phyloP scores from a whole-genome alignment of 1,284 basidiomycete genomes.

The Pulveroboletus sp. region DNA sequence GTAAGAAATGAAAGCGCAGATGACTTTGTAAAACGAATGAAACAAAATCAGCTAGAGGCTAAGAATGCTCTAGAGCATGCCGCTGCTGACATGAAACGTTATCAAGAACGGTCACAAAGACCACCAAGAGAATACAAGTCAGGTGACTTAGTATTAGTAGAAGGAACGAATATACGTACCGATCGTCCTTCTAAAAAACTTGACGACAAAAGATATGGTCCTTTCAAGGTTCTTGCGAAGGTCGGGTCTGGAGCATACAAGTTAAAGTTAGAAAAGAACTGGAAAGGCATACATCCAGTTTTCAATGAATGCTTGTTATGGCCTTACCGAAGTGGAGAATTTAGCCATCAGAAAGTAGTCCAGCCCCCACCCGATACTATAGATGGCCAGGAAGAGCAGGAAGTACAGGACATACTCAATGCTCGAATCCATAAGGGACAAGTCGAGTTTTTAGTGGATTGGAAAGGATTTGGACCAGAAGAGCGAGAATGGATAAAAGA shows the following conservation, averaged over 20 bases:
- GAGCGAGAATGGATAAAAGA: constrained; percentile 23
- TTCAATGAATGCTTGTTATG: not conserved
- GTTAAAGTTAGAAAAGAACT: not conserved
- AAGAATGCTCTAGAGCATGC: not conserved
- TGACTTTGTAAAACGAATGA: not conserved
- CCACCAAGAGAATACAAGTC: not conserved
- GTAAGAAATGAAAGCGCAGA: no score
- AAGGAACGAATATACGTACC: not conserved
- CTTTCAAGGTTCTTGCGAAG: not conserved
- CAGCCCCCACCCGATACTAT: not conserved
- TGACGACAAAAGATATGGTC: not conserved
- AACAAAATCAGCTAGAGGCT: not conserved
- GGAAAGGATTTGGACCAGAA: not conserved
- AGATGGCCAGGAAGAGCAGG: not conserved
- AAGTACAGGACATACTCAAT: not conserved
- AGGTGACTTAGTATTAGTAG: not conserved
- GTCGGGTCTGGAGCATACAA: not conserved
- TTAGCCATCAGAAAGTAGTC: rapidly evolving
- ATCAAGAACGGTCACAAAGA: not conserved
- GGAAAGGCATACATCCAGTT: not conserved
- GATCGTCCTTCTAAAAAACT: not conserved
- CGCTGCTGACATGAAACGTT: not conserved
- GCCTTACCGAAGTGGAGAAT: not conserved
- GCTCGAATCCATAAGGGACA: rapidly evolving
- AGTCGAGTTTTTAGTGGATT: not conserved